A percentile compares a stretch with the other conserved stretches of the same genome.
Conservation (phyloP, 208 protist species). For the Crithidia brevicula region DNA sequence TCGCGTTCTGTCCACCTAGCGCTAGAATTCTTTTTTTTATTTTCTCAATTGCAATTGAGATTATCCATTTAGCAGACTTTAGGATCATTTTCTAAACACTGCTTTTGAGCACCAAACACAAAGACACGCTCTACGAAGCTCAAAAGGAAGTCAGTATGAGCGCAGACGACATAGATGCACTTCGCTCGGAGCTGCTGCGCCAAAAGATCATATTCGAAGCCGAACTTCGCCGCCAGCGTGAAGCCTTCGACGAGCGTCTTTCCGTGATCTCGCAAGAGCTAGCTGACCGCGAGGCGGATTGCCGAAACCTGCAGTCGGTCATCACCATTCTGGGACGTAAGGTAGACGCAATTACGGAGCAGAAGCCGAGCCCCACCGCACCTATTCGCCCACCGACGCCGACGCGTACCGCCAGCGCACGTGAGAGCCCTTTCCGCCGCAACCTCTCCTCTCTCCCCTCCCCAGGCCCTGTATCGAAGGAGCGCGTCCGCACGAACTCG, state of each 20-base stretch:
- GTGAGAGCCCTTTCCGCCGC: slow-evolving; percentile 23
- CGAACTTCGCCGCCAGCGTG: slow-evolving; percentile 82
- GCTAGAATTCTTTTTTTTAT: slow-evolving; percentile 6
- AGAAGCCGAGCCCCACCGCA: slow-evolving; percentile 29
- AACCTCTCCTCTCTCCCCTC: slow-evolving; percentile 4
- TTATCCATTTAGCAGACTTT: too few relatives aligned
- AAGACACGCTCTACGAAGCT: not conserved
- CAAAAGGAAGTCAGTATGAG: slow-evolving; percentile 24
- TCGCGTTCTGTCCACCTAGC: too few relatives aligned
- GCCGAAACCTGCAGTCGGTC: slow-evolving; percentile 87
- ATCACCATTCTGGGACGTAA: slow-evolving; percentile 90
- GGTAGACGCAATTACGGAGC: slow-evolving; percentile 64
- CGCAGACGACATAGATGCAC: slow-evolving; percentile 77
- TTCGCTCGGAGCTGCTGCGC: slow-evolving; percentile 85
- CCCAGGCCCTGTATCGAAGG: not conserved
- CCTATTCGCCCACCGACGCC: slow-evolving; percentile 56
- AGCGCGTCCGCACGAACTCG: slow-evolving; percentile 23
- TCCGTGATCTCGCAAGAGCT: slow-evolving; percentile 63
- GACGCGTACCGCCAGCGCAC: slow-evolving; percentile 26
- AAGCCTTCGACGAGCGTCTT: slow-evolving; percentile 78
- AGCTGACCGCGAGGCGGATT: slow-evolving; percentile 86
- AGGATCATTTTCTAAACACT: too few relatives aligned
- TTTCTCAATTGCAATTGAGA: slow-evolving; percentile 23
- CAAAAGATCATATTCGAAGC: slow-evolving; percentile 91
- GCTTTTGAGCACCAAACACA: not conserved